phyloP scores from a whole-genome alignment of 1,139 yeast genomes.

The Suhomyces yuchorum region DNA sequence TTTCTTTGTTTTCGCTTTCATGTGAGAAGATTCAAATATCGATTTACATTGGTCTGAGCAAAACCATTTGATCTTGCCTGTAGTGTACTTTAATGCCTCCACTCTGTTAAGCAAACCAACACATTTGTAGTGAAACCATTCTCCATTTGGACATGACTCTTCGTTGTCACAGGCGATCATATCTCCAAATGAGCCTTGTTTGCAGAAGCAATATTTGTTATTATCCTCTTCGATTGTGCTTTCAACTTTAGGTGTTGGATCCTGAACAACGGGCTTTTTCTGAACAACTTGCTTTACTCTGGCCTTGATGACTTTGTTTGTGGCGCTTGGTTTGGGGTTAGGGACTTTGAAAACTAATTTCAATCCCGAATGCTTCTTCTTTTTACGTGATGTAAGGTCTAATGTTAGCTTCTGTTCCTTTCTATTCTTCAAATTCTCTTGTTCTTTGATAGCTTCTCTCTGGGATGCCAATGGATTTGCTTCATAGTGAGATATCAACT shows the following conservation, averaged over 20 bases:
- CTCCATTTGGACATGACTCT: conserved; percentile 46
- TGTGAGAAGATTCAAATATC: conserved; percentile 19
- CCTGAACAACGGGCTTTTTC: not conserved
- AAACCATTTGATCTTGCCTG: conserved; percentile 44
- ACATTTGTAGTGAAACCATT: conserved; percentile 54
- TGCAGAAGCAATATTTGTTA: conserved; percentile 44
- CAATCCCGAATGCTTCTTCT: conserved; percentile 8
- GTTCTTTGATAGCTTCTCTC: conserved; percentile 42
- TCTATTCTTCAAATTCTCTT: conserved; percentile 15
- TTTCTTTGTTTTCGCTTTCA: conserved; percentile 20
- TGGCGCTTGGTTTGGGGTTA: not conserved
- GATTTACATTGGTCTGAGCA: conserved; percentile 41
- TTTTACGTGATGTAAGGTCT: not conserved
- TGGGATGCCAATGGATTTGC: conserved; percentile 43
- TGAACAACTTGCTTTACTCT: not conserved
- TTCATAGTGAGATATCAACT: conserved; percentile 38
- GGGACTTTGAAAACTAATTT: conserved; percentile 16
- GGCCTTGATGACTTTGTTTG: conserved; percentile 1
- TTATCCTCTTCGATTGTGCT: conserved; percentile 23
- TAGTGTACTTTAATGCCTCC: conserved; percentile 41
- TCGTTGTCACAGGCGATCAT: conserved; percentile 53
- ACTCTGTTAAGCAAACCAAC: conserved; percentile 46
- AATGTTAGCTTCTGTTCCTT: conserved; percentile 3
- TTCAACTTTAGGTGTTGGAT: not conserved
- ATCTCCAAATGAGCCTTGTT: conserved; percentile 47